phyloP scores from a whole-genome alignment of 352 stramenopile genomes.

The Globisporangium barbulae region DNA sequence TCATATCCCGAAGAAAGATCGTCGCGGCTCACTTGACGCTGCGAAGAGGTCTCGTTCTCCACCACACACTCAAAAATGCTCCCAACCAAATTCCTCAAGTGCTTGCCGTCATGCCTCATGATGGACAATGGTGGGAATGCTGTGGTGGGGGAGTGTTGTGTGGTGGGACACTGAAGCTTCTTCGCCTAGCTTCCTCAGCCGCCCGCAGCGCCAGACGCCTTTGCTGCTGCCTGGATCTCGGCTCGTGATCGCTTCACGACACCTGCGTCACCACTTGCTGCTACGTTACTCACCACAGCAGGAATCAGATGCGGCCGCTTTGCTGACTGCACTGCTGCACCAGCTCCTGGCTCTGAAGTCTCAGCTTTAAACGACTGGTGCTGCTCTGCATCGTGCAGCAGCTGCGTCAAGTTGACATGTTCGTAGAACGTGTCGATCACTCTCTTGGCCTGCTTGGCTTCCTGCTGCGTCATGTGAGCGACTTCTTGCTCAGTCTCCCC shows the following conservation, averaged over 20 bases:
- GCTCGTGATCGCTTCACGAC: conserved; percentile 25
- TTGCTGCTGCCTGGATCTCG: conserved; percentile 38
- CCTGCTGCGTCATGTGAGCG: conserved; percentile 19
- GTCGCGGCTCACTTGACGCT: not conserved
- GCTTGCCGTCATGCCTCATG: not conserved
- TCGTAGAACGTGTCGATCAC: conserved; percentile 41
- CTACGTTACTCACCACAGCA: not conserved
- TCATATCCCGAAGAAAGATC: conserved; percentile 28
- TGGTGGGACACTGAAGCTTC: not conserved
- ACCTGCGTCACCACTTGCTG: not conserved
- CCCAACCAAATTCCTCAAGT: not conserved
- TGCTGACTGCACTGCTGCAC: not conserved
- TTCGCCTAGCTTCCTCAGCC: conserved; percentile 21
- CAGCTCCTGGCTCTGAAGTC: not conserved
- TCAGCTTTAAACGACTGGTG: conserved; percentile 9
- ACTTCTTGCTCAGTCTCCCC: not conserved
- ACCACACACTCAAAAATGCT: not conserved
- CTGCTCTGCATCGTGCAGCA: conserved; percentile 30
- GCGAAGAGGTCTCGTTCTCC: conserved; percentile 6
- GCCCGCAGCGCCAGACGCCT: conserved; percentile 29
- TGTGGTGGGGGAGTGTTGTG: not conserved
- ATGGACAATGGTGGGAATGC: not conserved
- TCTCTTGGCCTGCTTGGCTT: conserved; percentile 21
- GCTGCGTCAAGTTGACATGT: conserved; percentile 31
- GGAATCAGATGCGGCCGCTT: not conserved